These are phyloP conservation scores for Tetrapisispora nanseiensis DNA, from an alignment of 805 yeast species.

Conservation along the genomic window DNA sequence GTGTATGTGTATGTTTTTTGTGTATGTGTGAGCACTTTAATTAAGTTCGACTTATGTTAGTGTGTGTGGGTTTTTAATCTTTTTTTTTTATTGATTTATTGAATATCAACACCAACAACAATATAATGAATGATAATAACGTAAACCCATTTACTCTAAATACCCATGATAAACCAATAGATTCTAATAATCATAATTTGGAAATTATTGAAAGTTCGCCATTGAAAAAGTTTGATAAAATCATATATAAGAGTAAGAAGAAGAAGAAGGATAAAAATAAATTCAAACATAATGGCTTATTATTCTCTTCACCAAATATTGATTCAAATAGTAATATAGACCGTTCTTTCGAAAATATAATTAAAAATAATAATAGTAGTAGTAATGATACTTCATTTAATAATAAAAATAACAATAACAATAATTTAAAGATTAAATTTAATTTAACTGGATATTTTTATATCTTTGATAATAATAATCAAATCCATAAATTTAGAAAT, in stretches of 20 bases:
- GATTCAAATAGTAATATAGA: not conserved
- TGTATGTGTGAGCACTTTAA: no score
- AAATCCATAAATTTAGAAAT: not conserved
- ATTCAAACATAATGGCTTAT: slow-evolving; percentile 8
- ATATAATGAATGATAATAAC: not conserved
- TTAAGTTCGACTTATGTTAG: no score
- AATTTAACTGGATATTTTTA: slow-evolving; percentile 1
- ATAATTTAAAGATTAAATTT: not conserved
- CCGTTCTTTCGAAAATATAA: no score
- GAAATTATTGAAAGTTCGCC: slow-evolving; percentile 8
- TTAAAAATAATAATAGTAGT: not conserved
- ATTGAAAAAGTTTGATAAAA: slow-evolving; percentile 3
- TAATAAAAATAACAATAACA: not conserved
- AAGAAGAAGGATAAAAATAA: not conserved
- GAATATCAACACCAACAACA: not conserved
- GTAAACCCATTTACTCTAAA: not conserved
- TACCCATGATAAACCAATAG: not conserved
- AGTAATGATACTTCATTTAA: not conserved
- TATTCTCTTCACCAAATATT: slow-evolving; percentile 8
- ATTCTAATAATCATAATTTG: not conserved
- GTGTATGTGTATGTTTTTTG: no score
- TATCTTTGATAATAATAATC: not conserved
- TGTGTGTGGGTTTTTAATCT: not conserved
- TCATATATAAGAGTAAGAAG: not conserved
- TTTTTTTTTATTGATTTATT: no score